These are phyloP conservation scores for Leishmania tarentolae DNA, from an alignment of 208 protist genomes.

Conservation along the genomic window DNA sequence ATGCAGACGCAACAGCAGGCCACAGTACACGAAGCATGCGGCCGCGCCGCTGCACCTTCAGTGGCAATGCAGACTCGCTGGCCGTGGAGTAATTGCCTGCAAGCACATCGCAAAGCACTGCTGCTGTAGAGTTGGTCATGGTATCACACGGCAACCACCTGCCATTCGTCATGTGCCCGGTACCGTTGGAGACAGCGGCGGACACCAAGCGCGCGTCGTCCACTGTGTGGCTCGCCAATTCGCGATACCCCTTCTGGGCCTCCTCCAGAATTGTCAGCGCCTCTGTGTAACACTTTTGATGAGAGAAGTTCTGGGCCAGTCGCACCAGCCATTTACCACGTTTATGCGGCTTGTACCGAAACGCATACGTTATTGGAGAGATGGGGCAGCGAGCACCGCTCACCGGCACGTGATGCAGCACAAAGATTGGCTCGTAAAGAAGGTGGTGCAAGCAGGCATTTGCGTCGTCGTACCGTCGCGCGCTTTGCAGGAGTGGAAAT, in stretches of 20 bases:
- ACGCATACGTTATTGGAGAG: slow-evolving; percentile 34
- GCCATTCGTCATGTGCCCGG: not conserved
- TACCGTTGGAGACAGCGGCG: not conserved
- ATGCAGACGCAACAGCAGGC: slow-evolving; percentile 15
- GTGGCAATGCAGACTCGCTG: slow-evolving; percentile 35
- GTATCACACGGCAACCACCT: slow-evolving; percentile 7
- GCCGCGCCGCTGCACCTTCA: slow-evolving; percentile 57
- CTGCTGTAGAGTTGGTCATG: slow-evolving; percentile 9
- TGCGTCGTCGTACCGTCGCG: slow-evolving; percentile 57
- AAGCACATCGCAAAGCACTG: slow-evolving; percentile 19
- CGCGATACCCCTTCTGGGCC: slow-evolving; percentile 42
- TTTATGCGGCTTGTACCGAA: slow-evolving; percentile 64
- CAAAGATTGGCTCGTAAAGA: slow-evolving; percentile 57
- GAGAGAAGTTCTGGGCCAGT: slow-evolving; percentile 59
- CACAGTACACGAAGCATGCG: slow-evolving; percentile 68
- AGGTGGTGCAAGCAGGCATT: slow-evolving; percentile 63
- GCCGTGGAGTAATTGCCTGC: not conserved
- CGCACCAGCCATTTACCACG: slow-evolving; percentile 68
- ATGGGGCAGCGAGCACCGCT: not conserved
- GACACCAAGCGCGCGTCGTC: not conserved
- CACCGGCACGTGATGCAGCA: slow-evolving; percentile 30
- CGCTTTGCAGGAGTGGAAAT: slow-evolving; percentile 53
- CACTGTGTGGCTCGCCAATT: slow-evolving; percentile 13
- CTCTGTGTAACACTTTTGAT: slow-evolving; percentile 45
- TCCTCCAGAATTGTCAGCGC: slow-evolving; percentile 56